Base-by-base conservation (phyloP, 192 early-diverging fungal species). In the Rhizoclosmatium sp. region DNA sequence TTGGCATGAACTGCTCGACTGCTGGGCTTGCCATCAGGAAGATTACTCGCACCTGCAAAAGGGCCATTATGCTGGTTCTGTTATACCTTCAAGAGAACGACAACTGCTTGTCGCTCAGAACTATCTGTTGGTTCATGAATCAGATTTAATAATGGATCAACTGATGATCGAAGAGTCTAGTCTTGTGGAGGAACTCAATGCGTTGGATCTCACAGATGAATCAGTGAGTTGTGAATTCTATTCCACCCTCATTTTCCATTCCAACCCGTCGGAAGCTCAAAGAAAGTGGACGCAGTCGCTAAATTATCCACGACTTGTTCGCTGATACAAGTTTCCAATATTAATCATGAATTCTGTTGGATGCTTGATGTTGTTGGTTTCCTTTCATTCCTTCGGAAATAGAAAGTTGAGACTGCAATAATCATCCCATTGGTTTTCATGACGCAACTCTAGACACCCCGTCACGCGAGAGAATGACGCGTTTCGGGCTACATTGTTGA, bases 1-100 rank as follows among this genome's bases (percentile, higher is more conserved):
- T 70, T 89, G 88, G 88, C 83, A 85, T 71, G 88, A 89, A 71
- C 76, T 89, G 31, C 64, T 82, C 14, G 88, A 89, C 69, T 87
- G 85, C 75, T 89, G 88, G 88, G 84, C 86, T 1, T 89, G 88
- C 61, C 88, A 89, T 65, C 67, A 81, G 44, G 88, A 89, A 67
- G 86, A 89, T 69, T 89, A 87, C 73, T 74, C 84, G 51, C 76
- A 76, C 48, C 71, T 82, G 19, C 59, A 78, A 49, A 79, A 75
- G 39, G 85, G 83, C 1, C 85, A 88, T 59, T 56, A 45, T 62
- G 64, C 72, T n/a, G 83, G 78, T 0, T 81, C 80, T 4, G 79
- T 85, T 42, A 81, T 88, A 40, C 72, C 77, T 12, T 81, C 85
- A 3, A 47, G 82, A 23, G 16, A 46, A 59, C 46, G 67, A 1